Conservation (phyloP, 345 rosid species). For the Hibiscus tridactylites region DNA sequence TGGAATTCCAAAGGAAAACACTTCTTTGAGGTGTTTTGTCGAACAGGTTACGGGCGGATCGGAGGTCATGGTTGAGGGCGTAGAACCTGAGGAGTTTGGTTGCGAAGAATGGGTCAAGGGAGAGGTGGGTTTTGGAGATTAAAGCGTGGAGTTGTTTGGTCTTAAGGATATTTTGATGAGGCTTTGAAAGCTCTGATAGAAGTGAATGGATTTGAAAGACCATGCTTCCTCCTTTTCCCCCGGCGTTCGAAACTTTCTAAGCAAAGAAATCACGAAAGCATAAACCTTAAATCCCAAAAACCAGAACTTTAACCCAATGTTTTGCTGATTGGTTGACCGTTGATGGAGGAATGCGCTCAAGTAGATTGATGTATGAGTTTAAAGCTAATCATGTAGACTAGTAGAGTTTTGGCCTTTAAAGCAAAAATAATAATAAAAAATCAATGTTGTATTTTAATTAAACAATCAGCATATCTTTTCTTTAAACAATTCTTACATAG, state of each 20-base stretch:
- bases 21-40: slow-evolving; percentile 58
- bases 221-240: slow-evolving; percentile 13
- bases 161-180: slow-evolving; percentile 36
- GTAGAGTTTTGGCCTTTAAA: no score
- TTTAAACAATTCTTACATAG: no score
- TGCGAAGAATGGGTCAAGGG: slow-evolving; percentile 56
- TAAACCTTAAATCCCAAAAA: no score
- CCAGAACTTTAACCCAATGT: no score
- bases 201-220: slow-evolving; percentile 23
- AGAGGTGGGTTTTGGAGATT: slow-evolving; percentile 38
- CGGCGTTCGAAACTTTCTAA: neutral
- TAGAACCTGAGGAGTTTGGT: slow-evolving; percentile 50
- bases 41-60: slow-evolving; percentile 61
- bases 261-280: neutral
- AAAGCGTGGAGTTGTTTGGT: slow-evolving; percentile 65
- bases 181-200: slow-evolving; percentile 39
- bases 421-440: no score
- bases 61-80: slow-evolving; percentile 37
- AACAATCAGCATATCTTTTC: no score
- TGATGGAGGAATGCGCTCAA: no score
- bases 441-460: no score
- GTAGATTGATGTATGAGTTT: no score
- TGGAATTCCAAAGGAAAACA: slow-evolving; percentile 79
- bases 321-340: no score
- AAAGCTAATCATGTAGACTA: no score